Base-by-base conservation (phyloP, 2,329 filamentous ascomycete genomes). In the Monilinia vaccinii-corymbosi region DNA sequence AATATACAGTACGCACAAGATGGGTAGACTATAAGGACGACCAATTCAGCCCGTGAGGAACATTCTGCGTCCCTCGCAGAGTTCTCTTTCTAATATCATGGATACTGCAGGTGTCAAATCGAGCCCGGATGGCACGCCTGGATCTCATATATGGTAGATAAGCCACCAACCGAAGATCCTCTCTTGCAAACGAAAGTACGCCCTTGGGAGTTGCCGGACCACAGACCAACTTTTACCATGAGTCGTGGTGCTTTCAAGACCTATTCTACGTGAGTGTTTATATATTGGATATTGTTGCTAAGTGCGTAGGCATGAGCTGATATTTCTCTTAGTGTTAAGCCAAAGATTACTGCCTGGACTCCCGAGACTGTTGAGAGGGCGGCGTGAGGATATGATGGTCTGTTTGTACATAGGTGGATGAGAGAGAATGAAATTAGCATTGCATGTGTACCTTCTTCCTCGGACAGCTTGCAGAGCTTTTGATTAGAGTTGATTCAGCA, bases 71-170 rank as follows among this genome's bases (percentile, higher is more conserved):
- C 28, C 16, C 38, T 42, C 36, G 11, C n/a, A 21, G 38, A 44
- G 13, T 23, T 34, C 10, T 53, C 51, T 32, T 44, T 21, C 36
- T 58, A 40, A 57, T 23, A 42, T 23, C 25, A 34, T 21, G 9
- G 13, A 21, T 49, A 1, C 31, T 31, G 62, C 66, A 88, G 85
- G 64, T 83, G 84, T 61, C 90, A 97, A 58, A 89, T 97, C 70
- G 93, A 97, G 76, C 92, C 93, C 55, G 89, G 93, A 75, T 99
- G 94, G 94, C 94, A 97, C 77, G 91, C 89, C 34, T 99, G 94
- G 94, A 91, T 99, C 69, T 91, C 91, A 66, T 97, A 99, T 77
- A 79, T 86, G 76, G 86, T 96, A 70, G 91, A 97, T 75, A 88
- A 89, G 75, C 85, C 93, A 42, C 94, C 94, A 1, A 83, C 80